Percentiles rank a stretch among this genome's conserved stretches.
These are phyloP conservation scores for Arthrobotrys iridis DNA, from an alignment of 2,329 filamentous ascomycete species.

Conservation along the genomic window DNA sequence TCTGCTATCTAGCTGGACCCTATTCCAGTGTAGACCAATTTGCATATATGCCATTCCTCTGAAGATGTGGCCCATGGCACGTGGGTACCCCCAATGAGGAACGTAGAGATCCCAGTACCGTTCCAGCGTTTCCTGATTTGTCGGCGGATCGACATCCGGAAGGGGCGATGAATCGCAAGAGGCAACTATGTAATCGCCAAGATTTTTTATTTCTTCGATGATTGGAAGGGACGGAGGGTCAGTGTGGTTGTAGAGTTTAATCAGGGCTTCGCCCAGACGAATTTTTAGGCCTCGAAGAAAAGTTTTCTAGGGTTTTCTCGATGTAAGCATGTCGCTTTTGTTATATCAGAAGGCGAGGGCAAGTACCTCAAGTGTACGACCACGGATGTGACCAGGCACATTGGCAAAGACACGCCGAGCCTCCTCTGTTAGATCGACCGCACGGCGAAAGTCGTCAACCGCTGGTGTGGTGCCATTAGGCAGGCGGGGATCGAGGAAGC, in stretches of 20 bases:
- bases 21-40: conserved; percentile 54
- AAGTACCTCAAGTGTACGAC: conserved; percentile 44
- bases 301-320: conserved; percentile 30
- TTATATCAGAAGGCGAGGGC: not conserved
- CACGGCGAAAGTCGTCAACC: conserved; percentile 42
- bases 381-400: conserved; percentile 42
- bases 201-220: conserved; percentile 52
- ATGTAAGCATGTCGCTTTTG: not conserved
- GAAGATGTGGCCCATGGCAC: conserved; percentile 56
- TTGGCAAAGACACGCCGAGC: conserved; percentile 33
- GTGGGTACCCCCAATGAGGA: conserved; percentile 56
- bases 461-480: conserved; percentile 44
- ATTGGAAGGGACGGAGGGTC: conserved; percentile 42
- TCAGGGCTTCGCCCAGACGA: conserved; percentile 41
- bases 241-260: conserved; percentile 48
- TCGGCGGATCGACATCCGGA: conserved; percentile 55
- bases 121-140: conserved; percentile 46
- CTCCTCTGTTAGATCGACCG: conserved; percentile 46
- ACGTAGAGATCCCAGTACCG: conserved; percentile 56
- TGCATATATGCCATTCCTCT: conserved; percentile 56
- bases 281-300: conserved; percentile 50
- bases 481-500: conserved; percentile 55
- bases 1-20: conserved; percentile 41
- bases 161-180: conserved; percentile 51
- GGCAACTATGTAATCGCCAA: conserved; percentile 45